phyloP scores from a whole-genome alignment of 2,329 filamentous ascomycete genomes.

The Coniochaeta sp. region DNA sequence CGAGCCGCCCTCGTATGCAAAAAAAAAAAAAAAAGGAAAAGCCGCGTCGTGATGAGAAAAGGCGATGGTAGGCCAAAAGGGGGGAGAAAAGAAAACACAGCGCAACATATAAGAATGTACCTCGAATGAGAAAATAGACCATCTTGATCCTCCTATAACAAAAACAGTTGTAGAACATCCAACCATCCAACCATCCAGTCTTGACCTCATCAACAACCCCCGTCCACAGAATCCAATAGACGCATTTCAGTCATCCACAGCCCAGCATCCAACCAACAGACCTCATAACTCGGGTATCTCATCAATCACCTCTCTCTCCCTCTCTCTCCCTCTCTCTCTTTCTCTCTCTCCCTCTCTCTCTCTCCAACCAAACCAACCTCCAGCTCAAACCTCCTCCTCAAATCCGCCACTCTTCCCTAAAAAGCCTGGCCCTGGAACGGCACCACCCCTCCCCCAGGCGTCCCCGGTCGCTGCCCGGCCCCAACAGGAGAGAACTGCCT shows the following conservation, averaged over 20 bases:
- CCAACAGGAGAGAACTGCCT: constrained; percentile 16
- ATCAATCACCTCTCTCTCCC: background rate
- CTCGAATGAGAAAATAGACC: too few species aligned
- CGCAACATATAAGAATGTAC: too few species aligned
- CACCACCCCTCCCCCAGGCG: constrained; percentile 14
- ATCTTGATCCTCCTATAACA: too few species aligned
- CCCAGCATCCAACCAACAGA: background rate
- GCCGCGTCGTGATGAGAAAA: too few species aligned
- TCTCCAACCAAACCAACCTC: background rate
- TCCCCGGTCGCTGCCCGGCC: constrained; percentile 11
- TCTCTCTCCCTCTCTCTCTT: too few species aligned
- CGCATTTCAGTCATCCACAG: background rate
- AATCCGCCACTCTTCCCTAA: constrained; percentile 14
- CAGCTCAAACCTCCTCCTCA: constrained; percentile 9
- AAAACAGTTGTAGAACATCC: background rate
- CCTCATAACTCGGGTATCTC: background rate
- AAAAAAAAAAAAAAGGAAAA: background rate
- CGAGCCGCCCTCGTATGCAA: background rate
- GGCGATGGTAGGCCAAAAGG: too few species aligned
- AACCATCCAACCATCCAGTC: background rate
- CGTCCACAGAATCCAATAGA: background rate
- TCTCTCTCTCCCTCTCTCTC: too few species aligned
- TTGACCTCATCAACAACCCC: background rate
- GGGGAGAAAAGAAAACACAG: too few species aligned
- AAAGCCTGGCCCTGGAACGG: constrained; percentile 23